Conservation (phyloP, 768 basidiomycete species). For the Leccinum disarticulatum region DNA sequence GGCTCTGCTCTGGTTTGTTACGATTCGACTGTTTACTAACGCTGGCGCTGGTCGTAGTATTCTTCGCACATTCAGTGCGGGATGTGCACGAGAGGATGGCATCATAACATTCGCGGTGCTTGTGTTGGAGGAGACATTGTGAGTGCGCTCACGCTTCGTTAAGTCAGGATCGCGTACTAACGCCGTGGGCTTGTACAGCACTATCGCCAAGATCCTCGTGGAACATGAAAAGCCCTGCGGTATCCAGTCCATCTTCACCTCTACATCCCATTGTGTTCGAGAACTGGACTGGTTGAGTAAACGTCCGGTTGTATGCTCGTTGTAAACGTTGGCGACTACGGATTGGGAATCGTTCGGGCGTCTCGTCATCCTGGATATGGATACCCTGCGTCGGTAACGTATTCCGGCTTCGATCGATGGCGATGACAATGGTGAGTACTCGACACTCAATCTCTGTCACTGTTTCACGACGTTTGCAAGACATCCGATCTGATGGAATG, state of each 20-base stretch:
- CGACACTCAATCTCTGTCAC: background rate
- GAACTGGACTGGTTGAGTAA: constrained; percentile 2
- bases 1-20: constrained; percentile 10
- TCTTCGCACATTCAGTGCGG: background rate
- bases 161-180: background rate
- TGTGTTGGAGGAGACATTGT: constrained; percentile 5
- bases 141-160: background rate
- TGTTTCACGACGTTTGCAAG: background rate
- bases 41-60: background rate
- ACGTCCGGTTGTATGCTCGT: constrained; percentile 12
- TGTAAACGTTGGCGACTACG: constrained; percentile 5
- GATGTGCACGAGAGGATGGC: constrained; percentile 1
- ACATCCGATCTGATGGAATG: background rate
- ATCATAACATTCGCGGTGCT: constrained; percentile 5
- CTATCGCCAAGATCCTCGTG: constrained; percentile 5
- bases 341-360: constrained; percentile 3
- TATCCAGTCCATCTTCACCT: constrained; percentile 1
- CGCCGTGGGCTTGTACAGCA: background rate
- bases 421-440: background rate
- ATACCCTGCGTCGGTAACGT: constrained; percentile 7
- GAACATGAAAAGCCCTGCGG: background rate
- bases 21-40: constrained; percentile 5
- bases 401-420: background rate
- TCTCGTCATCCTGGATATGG: constrained; percentile 4
- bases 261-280: background rate